Evolutionary conservation across 129 eudicot genomes (phyloP).

Genomic region (Centella asiatica): DNA sequence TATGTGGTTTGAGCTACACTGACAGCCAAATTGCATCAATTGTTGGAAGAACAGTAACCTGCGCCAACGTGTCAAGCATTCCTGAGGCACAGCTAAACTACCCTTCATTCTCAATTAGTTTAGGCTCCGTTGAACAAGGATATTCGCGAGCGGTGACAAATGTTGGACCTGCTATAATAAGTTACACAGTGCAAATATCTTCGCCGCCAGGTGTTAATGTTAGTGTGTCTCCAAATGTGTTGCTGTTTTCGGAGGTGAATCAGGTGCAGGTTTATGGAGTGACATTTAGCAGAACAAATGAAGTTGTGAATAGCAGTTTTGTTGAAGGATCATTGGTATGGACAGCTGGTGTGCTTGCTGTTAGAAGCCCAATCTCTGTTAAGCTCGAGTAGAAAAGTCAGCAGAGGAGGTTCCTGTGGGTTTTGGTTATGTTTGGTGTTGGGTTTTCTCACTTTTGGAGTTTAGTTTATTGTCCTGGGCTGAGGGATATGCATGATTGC

Average conservation of each 20-base stretch:
- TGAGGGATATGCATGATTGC: no score
- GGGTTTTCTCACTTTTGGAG: background rate
- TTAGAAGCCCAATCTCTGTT: slow-evolving; percentile 8
- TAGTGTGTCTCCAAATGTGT: background rate
- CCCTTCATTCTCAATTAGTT: slow-evolving; percentile 9
- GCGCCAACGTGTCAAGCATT: slow-evolving; percentile 6
- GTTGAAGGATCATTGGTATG: slow-evolving; percentile 14
- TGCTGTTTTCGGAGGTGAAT: slow-evolving; percentile 2
- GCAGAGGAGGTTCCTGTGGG: background rate
- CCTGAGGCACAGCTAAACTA: slow-evolving; percentile 25
- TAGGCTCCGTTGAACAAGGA: background rate
- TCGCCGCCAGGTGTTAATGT: slow-evolving; percentile 15
- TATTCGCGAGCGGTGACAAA: slow-evolving; percentile 11
- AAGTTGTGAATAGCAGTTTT: background rate
- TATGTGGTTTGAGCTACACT: slow-evolving; percentile 23
- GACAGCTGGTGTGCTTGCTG: slow-evolving; percentile 6
- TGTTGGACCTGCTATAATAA: slow-evolving; percentile 7
- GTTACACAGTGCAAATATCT: background rate
- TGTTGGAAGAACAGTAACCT: slow-evolving; percentile 1
- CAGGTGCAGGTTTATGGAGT: slow-evolving; percentile 4
- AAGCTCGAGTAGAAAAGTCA: background rate
- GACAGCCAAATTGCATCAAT: slow-evolving; percentile 12
- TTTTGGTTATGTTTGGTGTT: background rate
- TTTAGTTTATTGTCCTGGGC: no score
- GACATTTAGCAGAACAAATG: slow-evolving; percentile 1